These are phyloP conservation scores for Paxillus involutus DNA, from an alignment of 768 basidiomycete genomes.

Conservation along the genomic window DNA sequence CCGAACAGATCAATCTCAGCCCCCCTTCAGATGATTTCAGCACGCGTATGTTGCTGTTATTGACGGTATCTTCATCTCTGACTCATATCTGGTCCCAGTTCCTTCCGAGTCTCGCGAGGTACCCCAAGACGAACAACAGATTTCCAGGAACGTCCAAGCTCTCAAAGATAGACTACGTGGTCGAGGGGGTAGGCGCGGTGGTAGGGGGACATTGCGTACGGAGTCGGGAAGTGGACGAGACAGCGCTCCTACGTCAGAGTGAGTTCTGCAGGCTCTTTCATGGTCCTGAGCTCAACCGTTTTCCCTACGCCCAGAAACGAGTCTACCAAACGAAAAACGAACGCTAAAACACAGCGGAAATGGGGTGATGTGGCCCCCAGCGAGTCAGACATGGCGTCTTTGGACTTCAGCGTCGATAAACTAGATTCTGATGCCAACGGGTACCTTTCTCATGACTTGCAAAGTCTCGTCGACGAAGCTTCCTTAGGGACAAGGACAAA, in stretches of 20 bases:
- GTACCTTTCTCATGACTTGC: conserved; percentile 46
- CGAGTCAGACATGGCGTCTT: conserved; percentile 87
- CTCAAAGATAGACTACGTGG: conserved; percentile 84
- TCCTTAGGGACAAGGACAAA: conserved; percentile 76
- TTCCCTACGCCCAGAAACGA: conserved; percentile 57
- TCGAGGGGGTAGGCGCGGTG: conserved; percentile 60
- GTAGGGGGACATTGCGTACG: conserved; percentile 47
- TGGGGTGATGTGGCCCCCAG: conserved; percentile 86
- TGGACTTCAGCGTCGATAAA: conserved; percentile 82
- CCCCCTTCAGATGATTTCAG: conserved; percentile 59
- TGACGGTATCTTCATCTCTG: background rate
- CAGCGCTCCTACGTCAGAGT: conserved; percentile 72
- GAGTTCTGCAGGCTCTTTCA: conserved; percentile 25
- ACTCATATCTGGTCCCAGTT: conserved; percentile 27
- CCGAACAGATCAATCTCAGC: conserved; percentile 36
- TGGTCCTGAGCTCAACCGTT: background rate
- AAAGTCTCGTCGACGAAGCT: conserved; percentile 62
- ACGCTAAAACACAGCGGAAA: conserved; percentile 78
- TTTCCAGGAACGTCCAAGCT: conserved; percentile 88
- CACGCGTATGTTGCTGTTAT: conserved; percentile 43
- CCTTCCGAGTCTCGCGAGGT: conserved; percentile 50
- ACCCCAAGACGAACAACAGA: conserved; percentile 81
- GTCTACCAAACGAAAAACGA: conserved; percentile 58
- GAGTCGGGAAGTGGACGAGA: conserved; percentile 59
- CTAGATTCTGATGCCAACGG: conserved; percentile 33